phyloP scores from a whole-genome alignment of 495 filamentous ascomycete species.

The Xylaria castorea region DNA sequence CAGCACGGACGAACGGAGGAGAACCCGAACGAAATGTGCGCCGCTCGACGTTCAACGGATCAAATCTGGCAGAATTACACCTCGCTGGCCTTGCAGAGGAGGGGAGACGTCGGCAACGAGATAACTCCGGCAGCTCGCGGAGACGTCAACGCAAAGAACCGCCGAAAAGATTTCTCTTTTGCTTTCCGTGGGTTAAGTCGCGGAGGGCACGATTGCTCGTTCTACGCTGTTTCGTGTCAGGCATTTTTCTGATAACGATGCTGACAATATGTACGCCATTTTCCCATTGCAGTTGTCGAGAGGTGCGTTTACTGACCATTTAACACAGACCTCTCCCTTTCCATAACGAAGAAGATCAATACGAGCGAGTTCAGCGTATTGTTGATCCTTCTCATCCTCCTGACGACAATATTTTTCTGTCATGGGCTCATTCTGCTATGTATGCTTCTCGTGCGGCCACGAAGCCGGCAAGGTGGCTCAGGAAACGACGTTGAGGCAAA shows the following conservation, averaged over 20 bases:
- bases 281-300: neutral
- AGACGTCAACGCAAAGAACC: conserved; percentile 30
- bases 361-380: conserved; percentile 74
- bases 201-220: conserved; percentile 61
- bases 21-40: conserved; percentile 20
- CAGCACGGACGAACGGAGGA: conserved; percentile 22
- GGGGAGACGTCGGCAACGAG: conserved; percentile 32
- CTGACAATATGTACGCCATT: conserved; percentile 64
- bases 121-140: conserved; percentile 33
- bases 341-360: conserved; percentile 62
- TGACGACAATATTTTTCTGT: conserved; percentile 77
- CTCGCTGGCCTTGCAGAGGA: conserved; percentile 42
- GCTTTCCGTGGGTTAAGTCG: conserved; percentile 61
- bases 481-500: neutral
- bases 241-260: conserved; percentile 58
- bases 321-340: conserved; percentile 68
- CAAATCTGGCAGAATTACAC: conserved; percentile 45
- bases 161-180: conserved; percentile 55
- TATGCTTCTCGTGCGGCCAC: conserved; percentile 61
- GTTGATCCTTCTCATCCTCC: conserved; percentile 75
- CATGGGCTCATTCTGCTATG: conserved; percentile 77
- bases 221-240: conserved; percentile 63
- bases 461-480: conserved; percentile 39
- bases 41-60: conserved; percentile 42
- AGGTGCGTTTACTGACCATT: neutral